Conservation (phyloP, 176 grass and related monocot species). For the Rhynchospora breviuscula region DNA sequence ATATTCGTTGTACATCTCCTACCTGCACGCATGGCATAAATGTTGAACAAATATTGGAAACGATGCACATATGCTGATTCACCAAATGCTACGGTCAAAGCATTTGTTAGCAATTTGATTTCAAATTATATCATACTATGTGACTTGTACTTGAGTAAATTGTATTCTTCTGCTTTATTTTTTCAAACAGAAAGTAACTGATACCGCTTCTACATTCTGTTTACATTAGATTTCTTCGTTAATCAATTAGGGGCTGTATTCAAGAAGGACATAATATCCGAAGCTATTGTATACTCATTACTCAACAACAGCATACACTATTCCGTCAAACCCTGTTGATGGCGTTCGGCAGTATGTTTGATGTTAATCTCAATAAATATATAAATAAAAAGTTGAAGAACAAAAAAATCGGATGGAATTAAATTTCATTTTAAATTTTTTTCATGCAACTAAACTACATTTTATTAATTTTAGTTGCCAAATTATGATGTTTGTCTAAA, state of each 20-base stretch:
- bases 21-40: background rate
- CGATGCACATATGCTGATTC: background rate
- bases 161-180: background rate
- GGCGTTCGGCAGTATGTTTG: background rate
- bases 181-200: background rate
- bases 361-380: background rate
- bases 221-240: background rate
- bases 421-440: no score
- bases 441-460: no score
- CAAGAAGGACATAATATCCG: background rate
- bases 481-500: no score
- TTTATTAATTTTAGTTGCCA: no score
- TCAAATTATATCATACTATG: background rate
- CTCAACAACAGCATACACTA: no score
- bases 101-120: background rate
- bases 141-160: no score
- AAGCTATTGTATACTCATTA: no score
- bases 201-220: background rate
- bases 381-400: no score
- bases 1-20: slow-evolving; percentile 6
- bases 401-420: no score
- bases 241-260: background rate
- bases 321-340: background rate
- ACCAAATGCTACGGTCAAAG: background rate
- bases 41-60: background rate